These are phyloP conservation scores for Calonectria hawksworthii DNA, from an alignment of 2,329 filamentous ascomycete genomes.

Conservation along the genomic window DNA sequence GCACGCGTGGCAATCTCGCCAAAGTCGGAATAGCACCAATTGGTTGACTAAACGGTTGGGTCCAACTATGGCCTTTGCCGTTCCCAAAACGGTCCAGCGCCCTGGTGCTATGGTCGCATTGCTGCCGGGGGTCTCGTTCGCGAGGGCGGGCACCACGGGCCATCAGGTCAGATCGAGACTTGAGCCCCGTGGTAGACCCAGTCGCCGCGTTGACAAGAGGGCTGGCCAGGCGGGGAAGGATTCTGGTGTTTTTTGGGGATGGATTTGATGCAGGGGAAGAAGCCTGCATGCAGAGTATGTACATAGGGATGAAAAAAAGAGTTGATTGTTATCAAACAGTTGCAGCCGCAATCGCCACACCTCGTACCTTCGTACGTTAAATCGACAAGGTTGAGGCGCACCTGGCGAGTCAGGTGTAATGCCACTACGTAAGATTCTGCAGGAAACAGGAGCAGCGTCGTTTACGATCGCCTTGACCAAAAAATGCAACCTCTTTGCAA, in stretches of 20 bases:
- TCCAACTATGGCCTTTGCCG: neutral
- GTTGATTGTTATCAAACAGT: neutral
- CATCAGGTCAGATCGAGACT: conserved; percentile 13
- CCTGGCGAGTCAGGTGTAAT: neutral
- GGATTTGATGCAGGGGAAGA: conserved; percentile 43
- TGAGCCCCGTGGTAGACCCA: neutral
- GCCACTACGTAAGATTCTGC: neutral
- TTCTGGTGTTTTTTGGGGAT: neutral
- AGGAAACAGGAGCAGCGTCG: neutral
- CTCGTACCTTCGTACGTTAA: conserved; percentile 7
- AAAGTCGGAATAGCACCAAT: conserved; percentile 13
- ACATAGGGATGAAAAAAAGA: neutral
- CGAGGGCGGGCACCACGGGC: conserved; percentile 10
- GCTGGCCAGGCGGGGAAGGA: conserved; percentile 34
- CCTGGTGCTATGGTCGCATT: conserved; percentile 5
- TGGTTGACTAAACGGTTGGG: conserved; percentile 18
- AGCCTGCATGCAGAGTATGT: conserved; percentile 2
- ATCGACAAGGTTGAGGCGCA: neutral
- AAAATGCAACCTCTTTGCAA: neutral
- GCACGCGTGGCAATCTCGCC: conserved; percentile 29
- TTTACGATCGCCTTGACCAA: neutral
- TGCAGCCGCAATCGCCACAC: neutral
- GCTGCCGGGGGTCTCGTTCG: neutral
- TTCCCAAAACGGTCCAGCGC: conserved; percentile 9
- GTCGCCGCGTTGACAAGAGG: conserved; percentile 21